Evolutionary conservation across 2,329 filamentous ascomycete genomes (phyloP), one percentile per base, ranked within the genome.

Genomic region (Cladobotryum protrusum): DNA sequence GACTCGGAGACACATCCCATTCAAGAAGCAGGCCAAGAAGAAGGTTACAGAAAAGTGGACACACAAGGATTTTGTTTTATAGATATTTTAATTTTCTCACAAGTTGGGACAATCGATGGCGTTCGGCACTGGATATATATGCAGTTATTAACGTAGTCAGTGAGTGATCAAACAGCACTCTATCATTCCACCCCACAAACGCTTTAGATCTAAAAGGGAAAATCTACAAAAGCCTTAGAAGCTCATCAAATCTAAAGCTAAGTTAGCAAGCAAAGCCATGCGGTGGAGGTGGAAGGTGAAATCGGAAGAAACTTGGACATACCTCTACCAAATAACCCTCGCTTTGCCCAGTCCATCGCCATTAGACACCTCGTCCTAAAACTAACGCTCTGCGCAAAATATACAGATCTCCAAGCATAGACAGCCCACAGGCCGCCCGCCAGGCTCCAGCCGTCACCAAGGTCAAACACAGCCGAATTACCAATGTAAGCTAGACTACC

Each of bases 291-390:
- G 6, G 4, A 40, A 13, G 1, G 39, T 19, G 35, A 39, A 12
- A 47, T 42, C 50, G 3, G 24, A 29, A 29, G 3, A 9, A n/a
- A 29, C 6, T 29, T 29, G 24, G 24, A 29, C 24, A 8, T 29
- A 29, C 92, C 93, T 84, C 93, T 80, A 58, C 93, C 93, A 73
- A 99, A 99, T 18, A 99, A 70, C 12, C 89, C 88, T 65, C 95
- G 79, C 81, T 97, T 99, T n/a, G 83, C 85, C 93, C 93, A 99
- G 67, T 99, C 93, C 93, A 99, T 96, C 15, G 90, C 90, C 69
- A 99, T 76, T 62, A 99, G 70, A 56, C 89, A 81, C 55, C 92
- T 81, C 20, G 93, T 99, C 58, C 93, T 77, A 52, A 97, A 78
- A 68, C 91, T 96, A 43, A 99, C 93, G 63, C 89, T 96, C 75